Evolutionary conservation across 441 rosid species (phyloP), one percentile per base, ranked within the genome.

Genomic region (Gossypium davidsonii): DNA sequence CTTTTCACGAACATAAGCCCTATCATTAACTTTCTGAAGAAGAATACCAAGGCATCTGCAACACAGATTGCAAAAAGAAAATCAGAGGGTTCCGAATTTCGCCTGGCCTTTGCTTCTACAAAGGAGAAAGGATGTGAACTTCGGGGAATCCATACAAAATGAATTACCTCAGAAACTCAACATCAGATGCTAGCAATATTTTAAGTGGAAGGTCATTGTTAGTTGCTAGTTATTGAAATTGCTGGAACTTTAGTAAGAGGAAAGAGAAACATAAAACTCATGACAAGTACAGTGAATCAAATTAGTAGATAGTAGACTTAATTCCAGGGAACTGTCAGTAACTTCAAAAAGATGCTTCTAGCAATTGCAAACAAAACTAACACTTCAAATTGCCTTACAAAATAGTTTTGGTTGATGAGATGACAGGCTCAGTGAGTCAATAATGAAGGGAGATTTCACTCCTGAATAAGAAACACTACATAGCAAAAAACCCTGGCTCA

Each of bases 21-120:
- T 85, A 78, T 93, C 97, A 75, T 85, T 92, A 76, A 93, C 91
- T 84, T 96, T 96, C 82, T 93, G 99, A 78, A 96, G 90, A 80
- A 96, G 97, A 84, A 93, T 82, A 46, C 99, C 98, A 52, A 93
- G 84, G 84, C 99, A 93, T 78, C 99, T 96, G 83, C 75, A 81
- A 49, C 10, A 44, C 49, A 39, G 69, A 70, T 57, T 63, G 53
- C 31, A 73, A 60, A 7, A 52, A 34, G 26, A 69, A 3, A 63
- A 55, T 23, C 44, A 46, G 14, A 49, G n/a, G 14, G 52, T 66
- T 72, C 34, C 73, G 61, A 18, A 34, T 70, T 74, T 51, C 52
- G 60, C 20, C 10, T 63, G 44, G 51, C 48, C 44, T 73, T 58
- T 52, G 28, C 18, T 23, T 64, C n/a, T 39, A 67, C 17, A 55